Evolutionary conservation across 805 yeast genomes (phyloP).

Genomic region (Starmerella stigmatis): DNA sequence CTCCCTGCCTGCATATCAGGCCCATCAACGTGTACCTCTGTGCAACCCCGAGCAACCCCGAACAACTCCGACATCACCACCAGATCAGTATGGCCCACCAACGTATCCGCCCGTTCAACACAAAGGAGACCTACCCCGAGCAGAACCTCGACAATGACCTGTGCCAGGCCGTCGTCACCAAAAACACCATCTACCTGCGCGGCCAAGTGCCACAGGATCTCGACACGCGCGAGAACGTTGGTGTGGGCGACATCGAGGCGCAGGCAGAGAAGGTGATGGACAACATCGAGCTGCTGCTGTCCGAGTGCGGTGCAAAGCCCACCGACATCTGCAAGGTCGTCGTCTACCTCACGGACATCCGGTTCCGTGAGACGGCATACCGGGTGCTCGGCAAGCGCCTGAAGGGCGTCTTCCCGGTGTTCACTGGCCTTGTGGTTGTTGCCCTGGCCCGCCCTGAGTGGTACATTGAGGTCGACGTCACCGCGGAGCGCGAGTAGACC

Average conservation of each 20-base stretch:
- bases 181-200: constrained; percentile 20
- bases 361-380: constrained; percentile 20
- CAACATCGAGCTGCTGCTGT: constrained; percentile 19
- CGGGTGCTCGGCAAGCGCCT: constrained; percentile 18
- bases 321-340: constrained; percentile 21
- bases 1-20: too few relatives aligned
- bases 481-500: constrained; percentile 16
- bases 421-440: constrained; percentile 22
- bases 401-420: constrained; percentile 22
- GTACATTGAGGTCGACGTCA: constrained; percentile 22
- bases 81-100: constrained; percentile 21
- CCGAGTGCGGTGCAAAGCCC: constrained; percentile 17
- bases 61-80: too few relatives aligned
- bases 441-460: constrained; percentile 23
- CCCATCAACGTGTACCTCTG: too few relatives aligned
- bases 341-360: constrained; percentile 21
- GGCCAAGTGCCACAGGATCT: constrained; percentile 23
- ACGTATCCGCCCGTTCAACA: constrained; percentile 21
- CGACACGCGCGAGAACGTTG: constrained; percentile 21
- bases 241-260: constrained; percentile 20
- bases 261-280: constrained; percentile 22
- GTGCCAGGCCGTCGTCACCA: constrained; percentile 22
- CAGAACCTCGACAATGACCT: constrained; percentile 21
- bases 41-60: too few relatives aligned
- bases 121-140: constrained; percentile 21